Evolutionary conservation across 345 rosid genomes (phyloP).

Genomic region (Pistacia integerrima): DNA sequence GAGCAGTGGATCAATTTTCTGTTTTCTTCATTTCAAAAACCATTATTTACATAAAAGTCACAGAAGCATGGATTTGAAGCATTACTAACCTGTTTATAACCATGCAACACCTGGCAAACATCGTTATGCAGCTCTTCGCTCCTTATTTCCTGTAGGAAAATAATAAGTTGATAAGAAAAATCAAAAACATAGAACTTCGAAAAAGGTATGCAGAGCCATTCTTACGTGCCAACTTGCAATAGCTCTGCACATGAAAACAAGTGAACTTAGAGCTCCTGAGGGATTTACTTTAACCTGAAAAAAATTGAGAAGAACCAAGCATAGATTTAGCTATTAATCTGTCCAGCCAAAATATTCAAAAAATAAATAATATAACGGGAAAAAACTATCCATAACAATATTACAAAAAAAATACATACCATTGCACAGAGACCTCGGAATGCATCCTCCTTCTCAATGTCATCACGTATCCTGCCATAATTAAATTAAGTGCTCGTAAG

Average conservation of each 20-base stretch:
- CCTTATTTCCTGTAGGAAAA: conserved; percentile 67
- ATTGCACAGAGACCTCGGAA: conserved; percentile 96
- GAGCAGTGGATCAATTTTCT: not conserved
- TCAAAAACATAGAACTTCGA: not conserved
- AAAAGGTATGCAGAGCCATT: conserved; percentile 8
- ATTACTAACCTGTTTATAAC: conserved; percentile 77
- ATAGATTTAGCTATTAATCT: not conserved
- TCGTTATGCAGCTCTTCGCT: conserved; percentile 83
- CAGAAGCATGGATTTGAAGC: not conserved
- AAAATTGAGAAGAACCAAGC: conserved; percentile 13
- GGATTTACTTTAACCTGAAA: conserved; percentile 91
- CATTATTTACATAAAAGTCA: not conserved
- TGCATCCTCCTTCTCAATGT: conserved; percentile 97
- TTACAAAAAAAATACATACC: conserved; percentile 44
- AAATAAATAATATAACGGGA: not conserved
- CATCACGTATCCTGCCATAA: conserved; percentile 86
- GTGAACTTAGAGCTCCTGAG: conserved; percentile 84
- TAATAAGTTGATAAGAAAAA: not conserved
- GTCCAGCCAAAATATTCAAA: not conserved
- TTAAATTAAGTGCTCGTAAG: conserved; percentile 15
- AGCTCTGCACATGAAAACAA: conserved; percentile 83
- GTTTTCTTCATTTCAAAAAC: not conserved
- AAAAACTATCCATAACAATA: not conserved
- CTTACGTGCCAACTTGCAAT: conserved; percentile 99
- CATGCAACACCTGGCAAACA: conserved; percentile 88